A percentile compares a stretch with the other conserved stretches of the same genome.
phyloP scores from a whole-genome alignment of 2,329 filamentous ascomycete species.

The Ophiostoma pallidulum region DNA sequence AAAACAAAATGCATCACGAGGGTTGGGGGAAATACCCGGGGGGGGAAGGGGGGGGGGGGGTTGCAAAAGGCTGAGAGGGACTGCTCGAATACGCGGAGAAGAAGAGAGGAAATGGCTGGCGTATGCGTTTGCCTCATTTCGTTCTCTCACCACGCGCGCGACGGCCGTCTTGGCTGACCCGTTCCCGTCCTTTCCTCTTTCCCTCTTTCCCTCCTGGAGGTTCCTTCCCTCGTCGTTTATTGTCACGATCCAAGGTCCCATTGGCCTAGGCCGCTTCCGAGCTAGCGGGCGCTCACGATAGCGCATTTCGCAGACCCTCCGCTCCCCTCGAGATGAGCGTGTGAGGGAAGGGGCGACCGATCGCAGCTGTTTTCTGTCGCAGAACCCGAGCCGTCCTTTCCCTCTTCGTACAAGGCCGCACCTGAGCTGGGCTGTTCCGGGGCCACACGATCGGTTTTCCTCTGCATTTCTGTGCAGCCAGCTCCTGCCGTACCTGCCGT shows the following conservation, averaged over 20 bases:
- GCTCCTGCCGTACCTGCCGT: background rate
- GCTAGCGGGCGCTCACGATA: conserved; percentile 10
- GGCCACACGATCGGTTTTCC: background rate
- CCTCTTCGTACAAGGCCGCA: background rate
- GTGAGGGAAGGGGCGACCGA: background rate
- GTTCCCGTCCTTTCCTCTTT: background rate
- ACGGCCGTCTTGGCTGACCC: too few relatives aligned
- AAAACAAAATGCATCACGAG: background rate
- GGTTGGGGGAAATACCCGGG: too few relatives aligned
- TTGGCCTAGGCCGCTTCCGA: conserved; percentile 3
- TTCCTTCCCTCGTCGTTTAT: too few relatives aligned
- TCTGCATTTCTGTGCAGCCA: background rate
- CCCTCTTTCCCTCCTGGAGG: too few relatives aligned
- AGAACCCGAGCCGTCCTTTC: background rate
- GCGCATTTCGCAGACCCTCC: background rate
- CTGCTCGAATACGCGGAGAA: too few relatives aligned
- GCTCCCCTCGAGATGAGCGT: background rate
- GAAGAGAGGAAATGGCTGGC: too few relatives aligned
- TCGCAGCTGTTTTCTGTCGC: background rate
- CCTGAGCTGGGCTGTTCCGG: too few relatives aligned
- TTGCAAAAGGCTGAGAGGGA: too few relatives aligned
- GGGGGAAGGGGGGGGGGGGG: too few relatives aligned
- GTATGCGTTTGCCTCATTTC: too few relatives aligned
- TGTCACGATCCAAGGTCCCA: background rate
- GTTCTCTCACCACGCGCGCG: too few relatives aligned